Conservation (phyloP, 148 eudicot genomes). For the Linanthus parryae region DNA sequence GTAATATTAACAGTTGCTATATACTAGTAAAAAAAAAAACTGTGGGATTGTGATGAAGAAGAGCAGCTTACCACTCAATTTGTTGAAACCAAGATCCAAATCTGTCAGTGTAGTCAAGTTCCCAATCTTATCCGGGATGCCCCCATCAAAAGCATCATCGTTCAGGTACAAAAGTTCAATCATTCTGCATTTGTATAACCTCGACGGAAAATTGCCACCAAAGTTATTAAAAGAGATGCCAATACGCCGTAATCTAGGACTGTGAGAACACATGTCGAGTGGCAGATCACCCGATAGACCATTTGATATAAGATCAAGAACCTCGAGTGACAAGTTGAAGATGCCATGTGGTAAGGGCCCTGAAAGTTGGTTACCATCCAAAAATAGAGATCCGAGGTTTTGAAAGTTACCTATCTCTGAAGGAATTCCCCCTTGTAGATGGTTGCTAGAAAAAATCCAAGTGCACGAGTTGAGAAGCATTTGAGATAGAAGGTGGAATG, state of each 20-base stretch:
- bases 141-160: not conserved
- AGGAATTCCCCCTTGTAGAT: slow-evolving; percentile 1
- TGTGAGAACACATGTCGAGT: not conserved
- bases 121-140: not conserved
- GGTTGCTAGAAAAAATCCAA: not conserved
- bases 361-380: not conserved
- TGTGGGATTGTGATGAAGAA: not conserved
- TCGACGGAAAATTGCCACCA: not conserved
- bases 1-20: too few species aligned
- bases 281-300: slow-evolving; percentile 5
- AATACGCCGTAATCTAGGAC: not conserved
- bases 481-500: not conserved
- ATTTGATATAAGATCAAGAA: not conserved
- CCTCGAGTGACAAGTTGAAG: not conserved
- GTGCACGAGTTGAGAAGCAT: not conserved
- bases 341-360: not conserved
- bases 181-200: not conserved
- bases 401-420: not conserved
- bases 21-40: too few species aligned
- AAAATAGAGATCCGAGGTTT: not conserved
- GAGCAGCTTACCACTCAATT: not conserved
- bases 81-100: not conserved
- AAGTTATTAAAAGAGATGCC: not conserved
- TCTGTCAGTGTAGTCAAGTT: not conserved
- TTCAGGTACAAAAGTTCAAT: not conserved